phyloP scores from a whole-genome alignment of 306 rosid species.

The Vachellia collinsii region DNA sequence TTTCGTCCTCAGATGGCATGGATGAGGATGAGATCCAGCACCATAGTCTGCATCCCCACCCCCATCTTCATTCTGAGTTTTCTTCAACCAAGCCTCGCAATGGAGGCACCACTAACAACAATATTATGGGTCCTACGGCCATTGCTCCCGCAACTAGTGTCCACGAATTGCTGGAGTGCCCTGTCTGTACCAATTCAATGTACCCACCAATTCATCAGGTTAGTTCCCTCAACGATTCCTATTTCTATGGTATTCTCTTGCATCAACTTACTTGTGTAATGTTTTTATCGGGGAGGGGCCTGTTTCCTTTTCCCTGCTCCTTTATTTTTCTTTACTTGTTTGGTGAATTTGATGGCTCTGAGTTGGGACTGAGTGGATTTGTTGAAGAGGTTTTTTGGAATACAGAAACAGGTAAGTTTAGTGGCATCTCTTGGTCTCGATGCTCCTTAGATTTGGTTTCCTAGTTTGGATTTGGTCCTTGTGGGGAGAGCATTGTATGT shows the following conservation, averaged over 20 bases:
- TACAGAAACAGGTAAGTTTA: slow-evolving; percentile 4
- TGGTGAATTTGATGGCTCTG: slow-evolving; percentile 20
- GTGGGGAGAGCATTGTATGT: not conserved
- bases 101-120: slow-evolving; percentile 47
- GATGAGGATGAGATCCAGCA: slow-evolving; percentile 93
- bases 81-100: slow-evolving; percentile 72
- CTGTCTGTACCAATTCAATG: slow-evolving; percentile 97
- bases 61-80: slow-evolving; percentile 74
- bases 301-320: not conserved
- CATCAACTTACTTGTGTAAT: not conserved
- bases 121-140: slow-evolving; percentile 51
- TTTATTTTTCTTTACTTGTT: not conserved
- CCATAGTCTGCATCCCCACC: slow-evolving; percentile 48
- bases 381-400: not conserved
- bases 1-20: slow-evolving; percentile 75
- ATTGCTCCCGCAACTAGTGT: slow-evolving; percentile 93
- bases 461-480: not conserved
- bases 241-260: not conserved
- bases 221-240: slow-evolving; percentile 4
- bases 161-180: slow-evolving; percentile 93
- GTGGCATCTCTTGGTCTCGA: not conserved
- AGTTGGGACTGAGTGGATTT: slow-evolving; percentile 31
- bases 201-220: slow-evolving; percentile 99
- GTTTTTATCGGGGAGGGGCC: not conserved
- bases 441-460: slow-evolving; percentile 21